Base-by-base conservation (phyloP, 2,329 filamentous ascomycete species). In the Tolypocladium tropicale region DNA sequence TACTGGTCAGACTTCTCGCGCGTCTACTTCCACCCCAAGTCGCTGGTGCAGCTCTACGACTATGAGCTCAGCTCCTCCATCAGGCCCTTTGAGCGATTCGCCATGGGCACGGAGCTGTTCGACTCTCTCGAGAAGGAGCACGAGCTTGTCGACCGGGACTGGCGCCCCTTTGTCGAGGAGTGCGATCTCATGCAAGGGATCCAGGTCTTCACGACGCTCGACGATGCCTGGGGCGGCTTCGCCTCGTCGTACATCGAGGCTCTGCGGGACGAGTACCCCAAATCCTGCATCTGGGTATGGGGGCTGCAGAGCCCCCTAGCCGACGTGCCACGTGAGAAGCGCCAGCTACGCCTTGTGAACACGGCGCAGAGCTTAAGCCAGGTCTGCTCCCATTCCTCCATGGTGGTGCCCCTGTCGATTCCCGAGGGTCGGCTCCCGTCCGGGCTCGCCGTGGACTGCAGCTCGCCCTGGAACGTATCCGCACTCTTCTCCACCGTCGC, bases 1-100 rank as follows among this genome's bases (percentile, higher is more conserved):
- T 97, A 94, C 74, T 99, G 94, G 93, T 95, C 91, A 34, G 94
- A 99, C 71, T 97, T 91, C 72, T 95, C 90, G 63, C 84, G 90
- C 30, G 82, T 94, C n/a, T 99, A 85, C 72, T 96, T 89, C 68
- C 92, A 97, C 68, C 94, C 94, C 10, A 84, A 83, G 55, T 96
- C 91, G 14, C 82, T 96, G 55, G 79, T 95, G 11, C 92, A 95
- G 67, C 77, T 97, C 16, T 88, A 88, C 67, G 90, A 96, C 65
- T 95, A 89, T 66, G 90, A 95, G 68, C 76, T 95, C 37, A 85
- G 89, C 67, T 93, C 90, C 3, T 79, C 82, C 49, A 76, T 93
- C 32, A 86, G 86, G 78, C 90, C 92, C 0, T 96, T 96, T 65
- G 90, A 96, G 79, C 90, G 91, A 0, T 95, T 95, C 64, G 88